Evolutionary conservation across 164 flowering plant genomes (phyloP).

Genomic region (Platanus orientalis): DNA sequence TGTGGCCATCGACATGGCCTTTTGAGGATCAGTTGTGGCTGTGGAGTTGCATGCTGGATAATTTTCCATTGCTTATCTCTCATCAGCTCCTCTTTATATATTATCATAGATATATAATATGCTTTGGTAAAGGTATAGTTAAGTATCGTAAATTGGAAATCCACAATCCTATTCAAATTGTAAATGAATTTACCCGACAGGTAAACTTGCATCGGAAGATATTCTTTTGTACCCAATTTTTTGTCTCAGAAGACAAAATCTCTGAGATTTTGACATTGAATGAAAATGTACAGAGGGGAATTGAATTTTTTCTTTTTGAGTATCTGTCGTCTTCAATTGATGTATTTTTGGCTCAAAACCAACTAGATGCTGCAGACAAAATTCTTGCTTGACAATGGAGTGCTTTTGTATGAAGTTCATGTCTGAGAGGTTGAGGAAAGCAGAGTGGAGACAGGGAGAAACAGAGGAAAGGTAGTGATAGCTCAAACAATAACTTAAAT

Average conservation of each 20-base stretch:
- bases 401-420: neutral
- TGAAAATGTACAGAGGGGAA: conserved; percentile 13
- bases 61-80: neutral
- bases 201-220: conserved; percentile 1
- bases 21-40: conserved; percentile 1
- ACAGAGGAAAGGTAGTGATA: too few species aligned
- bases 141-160: neutral
- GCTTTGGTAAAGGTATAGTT: neutral
- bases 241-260: conserved; percentile 16
- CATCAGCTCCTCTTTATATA: neutral
- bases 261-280: conserved; percentile 13
- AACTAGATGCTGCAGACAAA: neutral
- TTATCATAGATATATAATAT: neutral
- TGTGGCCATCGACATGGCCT: conserved; percentile 4
- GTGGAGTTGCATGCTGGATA: neutral
- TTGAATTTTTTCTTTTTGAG: neutral
- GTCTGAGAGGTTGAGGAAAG: too few species aligned
- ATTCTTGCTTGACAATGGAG: neutral
- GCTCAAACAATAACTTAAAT: too few species aligned
- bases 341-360: too few species aligned
- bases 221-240: conserved; percentile 9
- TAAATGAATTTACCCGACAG: conserved; percentile 11
- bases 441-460: too few species aligned
- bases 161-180: neutral
- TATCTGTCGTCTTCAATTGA: too few species aligned